Conservation (phyloP, 2,329 filamentous ascomycete species). For the Colletotrichum graminicola region DNA sequence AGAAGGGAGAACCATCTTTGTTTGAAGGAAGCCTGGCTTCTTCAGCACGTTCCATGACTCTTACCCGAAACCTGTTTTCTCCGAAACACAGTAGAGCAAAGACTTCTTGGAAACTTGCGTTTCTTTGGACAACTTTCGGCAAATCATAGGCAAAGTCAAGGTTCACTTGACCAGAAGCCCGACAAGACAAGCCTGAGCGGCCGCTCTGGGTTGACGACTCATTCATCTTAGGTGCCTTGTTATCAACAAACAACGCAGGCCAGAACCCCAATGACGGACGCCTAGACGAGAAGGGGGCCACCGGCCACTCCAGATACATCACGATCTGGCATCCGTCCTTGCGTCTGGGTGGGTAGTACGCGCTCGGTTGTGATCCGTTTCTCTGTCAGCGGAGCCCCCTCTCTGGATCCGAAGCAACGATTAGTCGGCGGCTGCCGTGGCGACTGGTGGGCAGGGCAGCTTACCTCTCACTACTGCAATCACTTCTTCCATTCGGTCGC, state of each 20-base stretch:
- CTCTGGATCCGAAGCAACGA: not conserved
- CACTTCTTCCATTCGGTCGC: not conserved
- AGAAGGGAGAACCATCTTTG: not conserved
- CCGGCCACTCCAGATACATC: constrained; percentile 3
- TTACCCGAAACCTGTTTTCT: too few relatives aligned
- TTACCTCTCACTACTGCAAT: not conserved
- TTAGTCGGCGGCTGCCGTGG: constrained; percentile 26
- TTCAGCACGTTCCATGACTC: not conserved
- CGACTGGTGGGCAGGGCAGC: not conserved
- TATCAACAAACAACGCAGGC: not conserved
- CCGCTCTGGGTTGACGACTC: constrained; percentile 14
- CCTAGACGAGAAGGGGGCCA: constrained; percentile 11
- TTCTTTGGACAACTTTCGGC: constrained; percentile 6
- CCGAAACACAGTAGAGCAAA: not conserved
- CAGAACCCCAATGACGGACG: constrained; percentile 18
- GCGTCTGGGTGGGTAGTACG: not conserved
- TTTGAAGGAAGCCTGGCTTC: not conserved
- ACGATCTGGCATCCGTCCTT: not conserved
- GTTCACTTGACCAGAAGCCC: not conserved
- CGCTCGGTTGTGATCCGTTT: not conserved
- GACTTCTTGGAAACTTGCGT: not conserved
- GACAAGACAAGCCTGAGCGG: not conserved
- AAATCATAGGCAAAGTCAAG: not conserved
- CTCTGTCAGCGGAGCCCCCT: constrained; percentile 26
- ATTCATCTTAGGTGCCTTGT: not conserved